phyloP scores from a whole-genome alignment of 2,329 filamentous ascomycete genomes.

The Lomentospora prolificans region DNA sequence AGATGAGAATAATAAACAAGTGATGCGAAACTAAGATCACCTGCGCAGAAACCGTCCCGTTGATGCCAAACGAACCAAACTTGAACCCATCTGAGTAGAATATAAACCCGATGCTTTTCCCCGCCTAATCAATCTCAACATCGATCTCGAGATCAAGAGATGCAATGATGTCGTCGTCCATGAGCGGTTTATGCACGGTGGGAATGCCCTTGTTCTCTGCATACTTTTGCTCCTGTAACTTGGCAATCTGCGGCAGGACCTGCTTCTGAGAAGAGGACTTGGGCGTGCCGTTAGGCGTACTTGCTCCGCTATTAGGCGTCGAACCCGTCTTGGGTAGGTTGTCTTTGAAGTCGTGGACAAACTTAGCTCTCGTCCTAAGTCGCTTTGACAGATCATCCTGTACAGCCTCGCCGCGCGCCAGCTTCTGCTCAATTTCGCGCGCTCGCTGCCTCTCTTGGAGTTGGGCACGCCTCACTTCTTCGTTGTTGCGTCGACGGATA shows the following conservation, averaged over 20 bases:
- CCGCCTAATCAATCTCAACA: constrained; percentile 58
- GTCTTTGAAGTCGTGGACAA: constrained; percentile 53
- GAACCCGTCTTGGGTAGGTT: constrained; percentile 37
- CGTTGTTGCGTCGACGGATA: constrained; percentile 76
- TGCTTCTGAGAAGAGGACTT: constrained; percentile 32
- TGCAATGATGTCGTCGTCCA: constrained; percentile 89
- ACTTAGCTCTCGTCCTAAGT: constrained; percentile 57
- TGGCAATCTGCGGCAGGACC: constrained; percentile 42
- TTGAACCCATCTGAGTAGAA: no score
- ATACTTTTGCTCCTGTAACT: constrained; percentile 41
- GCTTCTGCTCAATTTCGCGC: constrained; percentile 49
- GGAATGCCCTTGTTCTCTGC: constrained; percentile 50
- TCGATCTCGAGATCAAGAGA: constrained; percentile 85
- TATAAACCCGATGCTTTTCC: no score
- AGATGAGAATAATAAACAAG: no score
- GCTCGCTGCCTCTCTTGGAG: constrained; percentile 63
- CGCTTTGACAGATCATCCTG: constrained; percentile 51
- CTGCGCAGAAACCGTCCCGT: no score
- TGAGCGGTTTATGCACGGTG: constrained; percentile 67
- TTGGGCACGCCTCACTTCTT: constrained; percentile 84
- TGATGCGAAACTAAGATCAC: no score
- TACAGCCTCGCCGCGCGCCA: constrained; percentile 53
- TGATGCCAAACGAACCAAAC: no score
- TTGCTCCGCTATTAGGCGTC: constrained; percentile 33
- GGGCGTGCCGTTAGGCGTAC: constrained; percentile 40